Evolutionary conservation across 352 stramenopile species (phyloP).

Genomic region (Globisporangium iwayamae): DNA sequence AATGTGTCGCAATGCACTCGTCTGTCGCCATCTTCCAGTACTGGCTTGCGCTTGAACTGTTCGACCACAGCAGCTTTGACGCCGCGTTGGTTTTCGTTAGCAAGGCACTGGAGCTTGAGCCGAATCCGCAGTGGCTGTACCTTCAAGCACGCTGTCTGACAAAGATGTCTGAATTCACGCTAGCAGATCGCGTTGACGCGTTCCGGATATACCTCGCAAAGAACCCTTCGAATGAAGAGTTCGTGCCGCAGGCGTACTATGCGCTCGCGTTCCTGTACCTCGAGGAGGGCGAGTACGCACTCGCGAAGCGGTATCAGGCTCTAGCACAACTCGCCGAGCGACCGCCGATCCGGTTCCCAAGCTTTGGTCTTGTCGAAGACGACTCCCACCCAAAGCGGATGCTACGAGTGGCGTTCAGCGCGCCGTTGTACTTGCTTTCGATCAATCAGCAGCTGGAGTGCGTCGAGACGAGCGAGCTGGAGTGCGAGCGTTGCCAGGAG

Average conservation of each 20-base stretch:
- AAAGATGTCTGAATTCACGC: neutral
- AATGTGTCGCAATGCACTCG: slow-evolving; percentile 5
- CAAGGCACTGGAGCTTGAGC: slow-evolving; percentile 7
- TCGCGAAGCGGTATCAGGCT: slow-evolving; percentile 8
- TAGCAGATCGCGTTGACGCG: neutral
- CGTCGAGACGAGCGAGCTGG: slow-evolving; percentile 1
- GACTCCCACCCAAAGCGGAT: slow-evolving; percentile 2
- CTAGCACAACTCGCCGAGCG: slow-evolving; percentile 7
- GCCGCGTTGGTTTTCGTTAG: neutral
- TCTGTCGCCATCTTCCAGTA: slow-evolving; percentile 8
- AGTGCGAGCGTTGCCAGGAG: slow-evolving; percentile 3
- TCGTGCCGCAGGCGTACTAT: slow-evolving; percentile 11
- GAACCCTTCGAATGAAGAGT: slow-evolving; percentile 7
- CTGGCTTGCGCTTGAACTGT: slow-evolving; percentile 1
- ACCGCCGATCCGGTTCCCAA: slow-evolving; percentile 1
- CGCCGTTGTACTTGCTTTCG: neutral
- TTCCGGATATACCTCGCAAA: slow-evolving; percentile 3
- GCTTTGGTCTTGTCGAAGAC: neutral
- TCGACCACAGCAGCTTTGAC: neutral
- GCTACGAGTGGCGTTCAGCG: slow-evolving; percentile 7
- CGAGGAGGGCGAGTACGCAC: slow-evolving; percentile 9
- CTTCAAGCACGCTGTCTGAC: slow-evolving; percentile 5
- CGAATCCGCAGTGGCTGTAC: slow-evolving; percentile 11
- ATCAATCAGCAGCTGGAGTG: slow-evolving; percentile 2
- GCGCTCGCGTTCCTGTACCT: slow-evolving; percentile 5